phyloP scores from a whole-genome alignment of 1,284 basidiomycete genomes.

The Heterobasidion parviporum region DNA sequence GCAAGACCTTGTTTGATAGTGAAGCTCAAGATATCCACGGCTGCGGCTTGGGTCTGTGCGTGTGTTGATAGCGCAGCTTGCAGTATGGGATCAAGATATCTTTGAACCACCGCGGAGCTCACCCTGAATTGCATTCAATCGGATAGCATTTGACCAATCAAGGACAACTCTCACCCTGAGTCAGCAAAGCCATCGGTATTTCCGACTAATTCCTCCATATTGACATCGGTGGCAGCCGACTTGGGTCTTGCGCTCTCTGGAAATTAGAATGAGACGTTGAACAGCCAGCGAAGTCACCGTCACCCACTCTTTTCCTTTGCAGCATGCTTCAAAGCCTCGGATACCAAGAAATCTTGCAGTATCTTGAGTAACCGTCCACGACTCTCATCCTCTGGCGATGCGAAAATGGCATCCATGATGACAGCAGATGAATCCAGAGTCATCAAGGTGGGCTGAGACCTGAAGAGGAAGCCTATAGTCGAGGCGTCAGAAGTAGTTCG shows the following conservation, averaged over 20 bases:
- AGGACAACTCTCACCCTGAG: slow-evolving; percentile 60
- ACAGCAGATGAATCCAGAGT: slow-evolving; percentile 64
- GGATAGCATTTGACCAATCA: background rate
- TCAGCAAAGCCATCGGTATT: slow-evolving; percentile 93
- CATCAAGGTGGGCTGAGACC: slow-evolving; percentile 88
- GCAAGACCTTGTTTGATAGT: slow-evolving; percentile 93
- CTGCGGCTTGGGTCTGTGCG: slow-evolving; percentile 68
- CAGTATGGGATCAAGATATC: slow-evolving; percentile 80
- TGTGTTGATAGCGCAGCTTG: slow-evolving; percentile 72
- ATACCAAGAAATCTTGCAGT: slow-evolving; percentile 83
- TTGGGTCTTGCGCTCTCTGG: slow-evolving; percentile 30
- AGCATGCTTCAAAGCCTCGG: slow-evolving; percentile 71
- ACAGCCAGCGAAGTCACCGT: background rate
- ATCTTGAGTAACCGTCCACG: slow-evolving; percentile 75
- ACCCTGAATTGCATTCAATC: slow-evolving; percentile 44
- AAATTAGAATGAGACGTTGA: background rate
- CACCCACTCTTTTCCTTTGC: slow-evolving; percentile 62
- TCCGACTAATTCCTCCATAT: slow-evolving; percentile 90
- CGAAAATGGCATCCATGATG: slow-evolving; percentile 89
- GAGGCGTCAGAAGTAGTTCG: slow-evolving; percentile 3
- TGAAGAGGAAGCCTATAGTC: slow-evolving; percentile 73
- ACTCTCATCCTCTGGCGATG: slow-evolving; percentile 60
- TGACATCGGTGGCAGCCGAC: slow-evolving; percentile 42
- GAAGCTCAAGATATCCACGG: slow-evolving; percentile 87
- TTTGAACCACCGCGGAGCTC: slow-evolving; percentile 88